Evolutionary conservation across 345 rosid genomes (phyloP), one percentile per base, ranked within the genome.

Genomic region (Bruguiera gymnorhiza): DNA sequence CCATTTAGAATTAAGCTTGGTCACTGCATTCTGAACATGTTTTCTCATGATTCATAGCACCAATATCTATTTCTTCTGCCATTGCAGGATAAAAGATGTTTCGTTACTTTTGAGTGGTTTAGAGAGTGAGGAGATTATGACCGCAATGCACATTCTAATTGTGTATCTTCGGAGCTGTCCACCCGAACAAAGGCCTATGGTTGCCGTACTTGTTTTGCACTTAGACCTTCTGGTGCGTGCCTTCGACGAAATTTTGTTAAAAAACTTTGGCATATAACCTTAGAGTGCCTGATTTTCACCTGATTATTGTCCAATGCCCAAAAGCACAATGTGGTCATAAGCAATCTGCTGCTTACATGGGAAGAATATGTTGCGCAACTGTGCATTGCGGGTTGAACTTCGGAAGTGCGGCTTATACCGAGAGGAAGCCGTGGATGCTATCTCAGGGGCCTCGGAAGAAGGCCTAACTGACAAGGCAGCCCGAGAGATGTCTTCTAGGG

Each of bases 341-440:
- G 8, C 39, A 36, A 36, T 8, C 6, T 36, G 39, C 39, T 36
- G 8, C 39, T 6, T 8, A 36, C 9, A 24, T 53, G 10, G n/a
- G 57, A n/a, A 53, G 4, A 53, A 53, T n/a, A n/a, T n/a, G 24
- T 16, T 19, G 10, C 20, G n/a, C 24, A 23, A 20, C 57, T 53
- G 24, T 53, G 24, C 9, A n/a, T 19, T 1, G 57, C 86, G 84
- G 88, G 82, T 71, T 6, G 86, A 78, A 73, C 80, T 79, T 82
- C 75, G n/a, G 43, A 82, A 82, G 66, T 68, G 65, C 83, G 82
- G 84, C 82, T 76, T 86, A 53, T 80, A 82, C 68, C 76, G 85
- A 70, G 82, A 81, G 66, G 86, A 79, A 72, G 89, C 89, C 24
- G 81, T 84, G 46, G 79, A 84, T 80, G 83, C 78, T 46, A 78